Percentiles rank a stretch among this genome's conserved stretches.
phyloP scores from a whole-genome alignment of 1,284 basidiomycete genomes.

The Inonotus hispidus region DNA sequence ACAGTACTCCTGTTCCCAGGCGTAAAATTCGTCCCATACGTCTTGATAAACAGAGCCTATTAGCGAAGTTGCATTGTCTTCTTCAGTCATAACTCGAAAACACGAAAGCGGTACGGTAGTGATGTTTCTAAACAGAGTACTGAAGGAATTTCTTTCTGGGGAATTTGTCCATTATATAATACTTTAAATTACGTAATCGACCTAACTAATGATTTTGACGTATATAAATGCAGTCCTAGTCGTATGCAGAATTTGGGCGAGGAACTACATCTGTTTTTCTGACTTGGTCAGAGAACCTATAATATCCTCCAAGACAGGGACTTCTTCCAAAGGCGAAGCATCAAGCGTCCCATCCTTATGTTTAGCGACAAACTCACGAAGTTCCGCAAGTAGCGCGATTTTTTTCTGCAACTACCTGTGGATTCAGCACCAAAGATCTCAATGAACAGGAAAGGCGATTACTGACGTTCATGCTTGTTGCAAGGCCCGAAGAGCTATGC shows the following conservation, averaged over 20 bases:
- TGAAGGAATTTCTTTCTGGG: no score
- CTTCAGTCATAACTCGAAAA: conserved; percentile 1
- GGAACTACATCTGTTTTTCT: no score
- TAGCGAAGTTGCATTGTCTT: conserved; percentile 1
- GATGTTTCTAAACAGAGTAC: no score
- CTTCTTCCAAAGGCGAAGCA: conserved; percentile 19
- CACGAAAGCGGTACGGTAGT: neutral
- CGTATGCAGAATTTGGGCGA: no score
- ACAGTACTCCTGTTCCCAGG: conserved; percentile 18
- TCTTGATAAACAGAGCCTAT: conserved; percentile 14
- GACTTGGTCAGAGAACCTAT: neutral
- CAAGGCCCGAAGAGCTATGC: conserved; percentile 64
- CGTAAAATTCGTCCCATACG: conserved; percentile 21
- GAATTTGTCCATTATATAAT: no score
- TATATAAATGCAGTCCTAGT: no score
- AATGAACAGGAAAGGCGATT: neutral
- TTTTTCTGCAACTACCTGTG: conserved; percentile 28
- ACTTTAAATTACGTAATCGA: no score
- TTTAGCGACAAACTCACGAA: conserved; percentile 25
- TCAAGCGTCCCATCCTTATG: conserved; percentile 25
- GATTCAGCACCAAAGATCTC: neutral
- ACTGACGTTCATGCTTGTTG: conserved; percentile 30
- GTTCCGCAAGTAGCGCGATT: conserved; percentile 25
- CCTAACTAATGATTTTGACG: no score
- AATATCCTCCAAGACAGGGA: neutral